Percentiles rank a stretch among this genome's conserved stretches.
Conservation (phyloP, 495 filamentous ascomycete species). For the Usnea hakonensis region DNA sequence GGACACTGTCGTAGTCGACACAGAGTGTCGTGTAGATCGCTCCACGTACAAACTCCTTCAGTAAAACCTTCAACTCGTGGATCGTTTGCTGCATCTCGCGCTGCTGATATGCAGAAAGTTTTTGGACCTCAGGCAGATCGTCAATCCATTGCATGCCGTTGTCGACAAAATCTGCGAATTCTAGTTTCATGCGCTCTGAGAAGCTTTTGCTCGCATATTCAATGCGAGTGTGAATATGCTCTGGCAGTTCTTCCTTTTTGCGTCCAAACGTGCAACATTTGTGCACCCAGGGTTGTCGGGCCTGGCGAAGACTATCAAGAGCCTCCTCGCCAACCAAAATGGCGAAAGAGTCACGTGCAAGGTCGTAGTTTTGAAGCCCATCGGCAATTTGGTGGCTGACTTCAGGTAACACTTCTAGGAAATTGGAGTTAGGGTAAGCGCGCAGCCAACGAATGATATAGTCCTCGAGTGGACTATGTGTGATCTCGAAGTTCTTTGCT, state of each 20-base stretch:
- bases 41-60: constrained; percentile 31
- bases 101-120: constrained; percentile 19
- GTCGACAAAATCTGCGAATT: constrained; percentile 33
- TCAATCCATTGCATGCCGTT: constrained; percentile 39
- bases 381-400: constrained; percentile 39
- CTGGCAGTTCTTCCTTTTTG: constrained; percentile 32
- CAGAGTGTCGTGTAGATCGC: constrained; percentile 25
- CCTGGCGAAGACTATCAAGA: constrained; percentile 27
- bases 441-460: constrained; percentile 44
- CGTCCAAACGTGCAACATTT: constrained; percentile 27
- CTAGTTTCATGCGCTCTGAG: constrained; percentile 29
- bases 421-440: constrained; percentile 33
- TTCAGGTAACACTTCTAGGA: constrained; percentile 44
- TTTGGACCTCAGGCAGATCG: constrained; percentile 26
- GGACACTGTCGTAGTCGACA: not conserved
- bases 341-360: constrained; percentile 42
- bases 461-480: constrained; percentile 27
- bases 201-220: constrained; percentile 46
- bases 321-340: constrained; percentile 43
- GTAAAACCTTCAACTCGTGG: constrained; percentile 13
- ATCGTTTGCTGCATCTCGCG: constrained; percentile 18
- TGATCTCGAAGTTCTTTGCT: constrained; percentile 49
- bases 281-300: constrained; percentile 6
- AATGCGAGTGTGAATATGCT: constrained; percentile 40
- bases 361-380: constrained; percentile 31